phyloP scores from a whole-genome alignment of 192 early-diverging fungal genomes.

The Coemansia sp. region DNA sequence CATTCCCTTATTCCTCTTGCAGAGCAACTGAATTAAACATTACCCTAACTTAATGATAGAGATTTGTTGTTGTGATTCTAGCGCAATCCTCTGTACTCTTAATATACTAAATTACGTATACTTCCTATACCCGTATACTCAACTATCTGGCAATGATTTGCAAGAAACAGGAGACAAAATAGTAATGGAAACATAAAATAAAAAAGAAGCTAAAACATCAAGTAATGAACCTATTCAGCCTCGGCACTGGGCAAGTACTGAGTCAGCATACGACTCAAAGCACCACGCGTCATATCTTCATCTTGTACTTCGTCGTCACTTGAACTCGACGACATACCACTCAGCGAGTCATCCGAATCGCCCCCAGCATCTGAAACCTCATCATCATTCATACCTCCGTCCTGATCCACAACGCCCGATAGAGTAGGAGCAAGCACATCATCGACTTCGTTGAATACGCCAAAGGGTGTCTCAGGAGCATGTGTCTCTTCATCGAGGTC shows the following conservation, averaged over 20 bases:
- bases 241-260: conserved; percentile 19
- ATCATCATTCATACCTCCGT: conserved; percentile 4
- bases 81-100: no score
- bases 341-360: conserved; percentile 35
- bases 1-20: no score
- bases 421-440: neutral
- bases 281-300: conserved; percentile 43
- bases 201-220: neutral
- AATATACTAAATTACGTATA: no score
- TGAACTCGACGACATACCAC: conserved; percentile 47
- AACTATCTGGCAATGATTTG: no score
- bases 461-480: neutral
- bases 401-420: conserved; percentile 4
- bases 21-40: no score
- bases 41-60: no score
- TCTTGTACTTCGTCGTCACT: conserved; percentile 49
- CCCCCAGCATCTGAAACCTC: conserved; percentile 5
- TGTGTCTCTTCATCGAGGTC: conserved; percentile 5
- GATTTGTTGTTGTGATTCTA: no score
- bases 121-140: no score
- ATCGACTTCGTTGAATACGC: conserved; percentile 10
- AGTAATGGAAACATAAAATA: neutral
- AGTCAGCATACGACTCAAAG: conserved; percentile 34
- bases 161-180: neutral
- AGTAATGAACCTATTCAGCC: neutral